Evolutionary conservation across 257 asterid genomes (phyloP), one percentile per base, ranked within the genome.

Genomic region (Galeopsis tetrahit): DNA sequence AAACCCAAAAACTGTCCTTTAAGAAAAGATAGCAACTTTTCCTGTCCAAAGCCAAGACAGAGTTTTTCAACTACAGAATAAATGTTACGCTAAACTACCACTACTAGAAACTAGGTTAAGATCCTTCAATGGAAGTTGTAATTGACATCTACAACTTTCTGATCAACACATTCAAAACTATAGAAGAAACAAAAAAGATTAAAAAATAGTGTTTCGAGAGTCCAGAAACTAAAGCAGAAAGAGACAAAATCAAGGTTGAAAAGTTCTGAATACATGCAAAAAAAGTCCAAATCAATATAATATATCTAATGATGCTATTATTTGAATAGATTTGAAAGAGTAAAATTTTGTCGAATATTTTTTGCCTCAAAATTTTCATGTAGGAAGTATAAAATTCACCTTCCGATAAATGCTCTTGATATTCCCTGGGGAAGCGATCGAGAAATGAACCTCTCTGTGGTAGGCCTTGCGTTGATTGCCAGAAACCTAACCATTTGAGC

Each of bases 401-500:
- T 90, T 87, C 98, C 99, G 55, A 87, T 81, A 77, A 92, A 95
- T 71, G 93, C 96, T 80, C 99, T 85, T 8, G 97, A 95, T 15
- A 90, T 5, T 74, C 96, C 99, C 69, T 85, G 85, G 53, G 99
- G 96, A 73, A 95, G 92, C 31, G 88, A 78, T 59, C 98, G 96
- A 65, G 98, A 86, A 76, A 95, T 88, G 82, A 83, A 70, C 84
- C 99, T 87, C 52, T 85, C 83, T 38, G 91, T 75, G n/a, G 99
- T 95, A 53, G 99, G 98, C 75, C 99, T 87, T 66, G 96, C 99
- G 85, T 85, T 90, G 58, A 87, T 87, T 21, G 92, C 92, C 66
- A 95, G 79, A 83, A 85, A 95, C 77, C 56, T 92, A 78, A 85
- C 93, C 90, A 95, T 81, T 82, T 95, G 99, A 80, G 97, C 96